Base-by-base conservation (phyloP, 345 rosid species). In the Chamaenerion angustifolium region DNA sequence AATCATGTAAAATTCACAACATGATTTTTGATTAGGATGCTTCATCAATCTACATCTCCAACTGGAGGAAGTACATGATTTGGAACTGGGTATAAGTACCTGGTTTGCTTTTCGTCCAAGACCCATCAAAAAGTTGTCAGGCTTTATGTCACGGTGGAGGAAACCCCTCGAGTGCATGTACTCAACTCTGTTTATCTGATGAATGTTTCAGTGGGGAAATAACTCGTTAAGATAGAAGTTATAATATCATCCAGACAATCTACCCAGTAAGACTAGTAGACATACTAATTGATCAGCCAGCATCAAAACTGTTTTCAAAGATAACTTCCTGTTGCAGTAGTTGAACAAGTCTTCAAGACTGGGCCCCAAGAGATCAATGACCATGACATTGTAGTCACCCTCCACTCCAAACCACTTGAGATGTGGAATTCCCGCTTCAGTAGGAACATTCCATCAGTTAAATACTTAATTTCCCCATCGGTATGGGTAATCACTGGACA, bases 381-480 rank as follows among this genome's bases (percentile, higher is more conserved):
- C 90, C 95, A 85, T 81, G 54, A 77, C 69, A 48, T 76, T 79
- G 67, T 71, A 75, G 12, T 79, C 87, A 10, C 72, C 79, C 58
- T 85, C 95, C 18, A 82, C 82, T 43, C 90, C 95, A n/a, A 71
- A 85, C 90, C 95, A 85, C 68, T 77, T 82, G 42, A 85, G 79
- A 74, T 79, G 85, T 8, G 95, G 95, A 68, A 85, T 64, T 58
- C 88, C 95, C 58, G 81, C 95, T 80, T 49, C 60, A 31, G 10
- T 31, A 7, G 37, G 37, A 31, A 31, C 6, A 17, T 8, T 31
- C 55, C 11, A 44, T 56, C 52, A 58, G 45, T 31, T 31, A 3
- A 7, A 31, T 8, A 31, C 1, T 31, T 31, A 31, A 31, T 31
- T 31, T 31, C 8, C 37, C 37, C 37, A 31, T 2, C 25, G 4